Base-by-base conservation (phyloP, 139 green algal species). In the Chlorella ohadii region DNA sequence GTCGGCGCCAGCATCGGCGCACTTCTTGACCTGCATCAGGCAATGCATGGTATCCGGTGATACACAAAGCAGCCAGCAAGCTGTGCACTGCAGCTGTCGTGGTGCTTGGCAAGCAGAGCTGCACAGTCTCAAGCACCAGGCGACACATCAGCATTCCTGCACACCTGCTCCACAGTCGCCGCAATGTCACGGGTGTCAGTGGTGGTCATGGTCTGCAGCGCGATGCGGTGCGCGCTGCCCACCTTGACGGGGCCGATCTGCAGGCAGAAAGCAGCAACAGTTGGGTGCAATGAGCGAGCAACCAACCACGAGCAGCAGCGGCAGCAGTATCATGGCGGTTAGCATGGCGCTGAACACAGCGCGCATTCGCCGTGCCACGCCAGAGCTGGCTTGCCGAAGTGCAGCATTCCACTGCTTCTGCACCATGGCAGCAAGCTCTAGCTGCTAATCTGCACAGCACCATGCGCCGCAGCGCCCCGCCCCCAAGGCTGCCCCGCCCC, bases 141-240 rank as follows among this genome's bases (percentile, higher is more conserved):
- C 44, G 7, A 6, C 44, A 51, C 44, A 51, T 9, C 64, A 38
- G 28, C 64, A 33, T 1, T 38, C 28, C 13, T 15, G 16, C 75
- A 5, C 73, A 96, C 95, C 93, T 99, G 95, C 34, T 95, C 95
- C 17, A 99, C 97, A 19, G 97, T 99, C 7, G 80, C 91, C 68
- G 94, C 81, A 17, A 99, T 90, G 84, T 99, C 90, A 11, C 94
- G 82, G 0, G 97, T 99, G 91, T 99, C 95, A 9, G 97, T 98
- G 1, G 97, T 99, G 28, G 96, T 99, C 97, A 99, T 99, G 63
- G 97, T 99, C 89, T 99, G 97, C 71, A 97, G 88, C 1, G 94
- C 94, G 79, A 99, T 95, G 12, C 88, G 89, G 90, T 99, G 97
- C 31, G 97, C 90, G 84, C 93, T 96, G 71, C 97, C 97, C 1